Percentiles rank a stretch among this genome's conserved stretches.
These are phyloP conservation scores for Acmispon strigosus DNA, from an alignment of 306 rosid species.

Conservation along the genomic window DNA sequence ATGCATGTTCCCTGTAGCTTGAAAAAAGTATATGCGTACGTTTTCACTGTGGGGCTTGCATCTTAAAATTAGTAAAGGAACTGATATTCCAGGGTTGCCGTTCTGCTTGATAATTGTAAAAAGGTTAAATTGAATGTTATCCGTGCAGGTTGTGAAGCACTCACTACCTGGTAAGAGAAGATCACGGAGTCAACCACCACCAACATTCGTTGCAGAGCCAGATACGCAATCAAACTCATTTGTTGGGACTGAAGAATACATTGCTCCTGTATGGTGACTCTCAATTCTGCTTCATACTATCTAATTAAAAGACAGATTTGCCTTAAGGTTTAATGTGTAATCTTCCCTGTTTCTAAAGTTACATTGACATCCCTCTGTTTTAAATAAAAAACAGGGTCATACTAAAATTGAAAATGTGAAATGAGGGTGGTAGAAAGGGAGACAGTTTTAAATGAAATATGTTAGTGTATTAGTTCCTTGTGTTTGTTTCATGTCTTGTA, in stretches of 20 bases:
- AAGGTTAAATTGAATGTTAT: slow-evolving; percentile 12
- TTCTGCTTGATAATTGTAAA: slow-evolving; percentile 10
- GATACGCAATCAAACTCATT: slow-evolving; percentile 68
- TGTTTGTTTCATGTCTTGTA: background rate
- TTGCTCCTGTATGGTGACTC: slow-evolving; percentile 85
- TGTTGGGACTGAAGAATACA: slow-evolving; percentile 96
- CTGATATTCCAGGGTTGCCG: background rate
- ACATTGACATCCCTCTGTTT: background rate
- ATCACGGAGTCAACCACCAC: slow-evolving; percentile 60
- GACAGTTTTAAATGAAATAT: background rate
- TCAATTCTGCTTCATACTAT: slow-evolving; percentile 15
- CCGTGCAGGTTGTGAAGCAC: slow-evolving; percentile 58
- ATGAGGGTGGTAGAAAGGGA: background rate
- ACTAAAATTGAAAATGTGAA: background rate
- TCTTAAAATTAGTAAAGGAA: background rate
- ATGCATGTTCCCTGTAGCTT: background rate
- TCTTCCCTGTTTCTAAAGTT: background rate
- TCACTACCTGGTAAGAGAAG: slow-evolving; percentile 34
- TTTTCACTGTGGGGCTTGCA: background rate
- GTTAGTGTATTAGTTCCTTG: background rate
- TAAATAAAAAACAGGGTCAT: background rate
- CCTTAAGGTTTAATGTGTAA: background rate
- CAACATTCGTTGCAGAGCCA: slow-evolving; percentile 77
- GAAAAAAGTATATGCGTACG: background rate
- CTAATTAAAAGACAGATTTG: background rate